These are phyloP conservation scores for Cladosporium sp. DNA, from an alignment of 2,329 filamentous ascomycete genomes.

Conservation along the genomic window DNA sequence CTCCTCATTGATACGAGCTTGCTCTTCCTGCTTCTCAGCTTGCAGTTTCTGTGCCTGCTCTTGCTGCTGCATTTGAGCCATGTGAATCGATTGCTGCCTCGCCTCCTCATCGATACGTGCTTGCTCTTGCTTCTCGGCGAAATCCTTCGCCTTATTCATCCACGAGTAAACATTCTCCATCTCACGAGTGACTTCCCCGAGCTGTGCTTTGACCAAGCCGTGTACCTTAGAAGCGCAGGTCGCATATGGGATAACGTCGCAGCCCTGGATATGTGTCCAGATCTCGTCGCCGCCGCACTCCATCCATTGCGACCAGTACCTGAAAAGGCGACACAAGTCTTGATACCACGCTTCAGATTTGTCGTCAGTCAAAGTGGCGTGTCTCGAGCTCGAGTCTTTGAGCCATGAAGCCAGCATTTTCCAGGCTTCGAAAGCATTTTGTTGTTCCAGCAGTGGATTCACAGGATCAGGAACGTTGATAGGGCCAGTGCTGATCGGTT, in stretches of 20 bases:
- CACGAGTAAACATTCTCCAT: background rate
- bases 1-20: background rate
- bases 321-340: background rate
- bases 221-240: background rate
- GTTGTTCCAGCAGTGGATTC: background rate
- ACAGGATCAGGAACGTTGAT: background rate
- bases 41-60: too few relatives aligned
- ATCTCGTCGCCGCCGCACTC: background rate
- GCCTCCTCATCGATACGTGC: background rate
- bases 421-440: too few relatives aligned
- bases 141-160: background rate
- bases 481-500: background rate
- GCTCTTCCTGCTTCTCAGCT: background rate
- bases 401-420: background rate
- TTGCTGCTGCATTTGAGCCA: background rate
- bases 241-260: background rate
- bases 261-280: background rate
- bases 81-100: background rate
- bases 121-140: background rate
- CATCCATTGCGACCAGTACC: background rate
- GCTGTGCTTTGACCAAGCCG: background rate
- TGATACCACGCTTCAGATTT: background rate
- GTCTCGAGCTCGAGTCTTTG: too few relatives aligned
- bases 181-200: background rate
- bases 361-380: too few relatives aligned